These are phyloP conservation scores for Aeminium ludgeri DNA, from an alignment of 495 filamentous ascomycete species.

Conservation along the genomic window DNA sequence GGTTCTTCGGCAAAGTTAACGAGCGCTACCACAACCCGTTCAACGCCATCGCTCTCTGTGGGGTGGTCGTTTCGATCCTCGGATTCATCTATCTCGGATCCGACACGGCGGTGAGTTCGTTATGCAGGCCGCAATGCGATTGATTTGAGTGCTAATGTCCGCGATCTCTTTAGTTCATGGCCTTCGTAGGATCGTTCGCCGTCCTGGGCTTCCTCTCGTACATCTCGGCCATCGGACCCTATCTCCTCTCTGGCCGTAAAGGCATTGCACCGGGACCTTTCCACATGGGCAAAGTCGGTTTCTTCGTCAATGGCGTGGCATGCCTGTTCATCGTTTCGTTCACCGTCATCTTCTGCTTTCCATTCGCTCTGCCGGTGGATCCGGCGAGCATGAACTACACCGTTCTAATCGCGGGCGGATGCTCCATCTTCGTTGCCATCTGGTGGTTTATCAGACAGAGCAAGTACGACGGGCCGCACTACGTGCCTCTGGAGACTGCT, in stretches of 20 bases:
- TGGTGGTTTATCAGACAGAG: conserved; percentile 41
- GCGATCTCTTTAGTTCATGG: conserved; percentile 26
- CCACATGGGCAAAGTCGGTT: conserved; percentile 45
- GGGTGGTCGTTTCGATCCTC: conserved; percentile 42
- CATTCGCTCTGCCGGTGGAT: conserved; percentile 17
- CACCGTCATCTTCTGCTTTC: conserved; percentile 60
- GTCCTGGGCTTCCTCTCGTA: conserved; percentile 59
- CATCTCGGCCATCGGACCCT: conserved; percentile 55
- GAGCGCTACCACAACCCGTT: conserved; percentile 44
- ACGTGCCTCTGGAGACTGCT: no score
- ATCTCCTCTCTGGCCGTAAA: conserved; percentile 46
- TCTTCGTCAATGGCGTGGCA: conserved; percentile 38
- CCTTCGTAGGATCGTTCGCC: conserved; percentile 55
- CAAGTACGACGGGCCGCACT: no score
- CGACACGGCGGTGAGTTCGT: conserved; percentile 44
- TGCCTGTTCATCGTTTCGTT: conserved; percentile 52
- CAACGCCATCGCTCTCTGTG: conserved; percentile 48
- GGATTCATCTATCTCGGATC: conserved; percentile 60
- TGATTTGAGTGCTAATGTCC: no score
- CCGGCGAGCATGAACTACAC: conserved; percentile 24
- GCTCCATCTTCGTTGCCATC: conserved; percentile 28
- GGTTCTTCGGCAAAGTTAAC: conserved; percentile 32
- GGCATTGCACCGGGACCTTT: conserved; percentile 55
- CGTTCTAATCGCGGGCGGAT: conserved; percentile 25
- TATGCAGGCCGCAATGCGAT: no score